Evolutionary conservation across 768 basidiomycete species (phyloP), one percentile per base, ranked within the genome.

Genomic region (Tylopilus vinaceipallidus): DNA sequence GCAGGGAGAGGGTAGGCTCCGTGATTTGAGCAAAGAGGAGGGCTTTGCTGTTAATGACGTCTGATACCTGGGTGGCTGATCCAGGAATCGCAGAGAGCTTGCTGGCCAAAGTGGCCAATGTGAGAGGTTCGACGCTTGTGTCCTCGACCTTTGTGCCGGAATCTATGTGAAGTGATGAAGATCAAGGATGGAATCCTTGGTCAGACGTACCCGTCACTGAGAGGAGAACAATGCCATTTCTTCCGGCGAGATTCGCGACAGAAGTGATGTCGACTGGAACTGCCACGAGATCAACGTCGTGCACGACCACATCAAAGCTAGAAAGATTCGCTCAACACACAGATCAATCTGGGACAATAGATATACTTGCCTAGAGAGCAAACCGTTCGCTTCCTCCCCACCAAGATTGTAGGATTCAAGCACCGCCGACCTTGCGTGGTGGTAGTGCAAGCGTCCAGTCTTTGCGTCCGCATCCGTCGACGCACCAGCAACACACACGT

Each of bases 401-500:
- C 29, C 47, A 10, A 59, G 45, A 20, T 35, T 54, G 59, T 56
- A 62, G 7, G 60, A 57, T 2, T 61, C 61, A 4, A 62, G 49
- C 27, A 55, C 54, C 19, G 60, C 26, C 5, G 59, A 60, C 44
- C 46, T 50, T 9, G 59, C 30, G 2, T 54, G 45, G 6, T 47
- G 19, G 24, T 60, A 56, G 17, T 30, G 49, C 11, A 67, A 22
- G 0, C 33, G 11, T n/a, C 38, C 22, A 0, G 56, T 62, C 54
- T 67, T 66, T 1, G 46, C 42, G 23, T 66, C 65, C 16, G 65
- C 65, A 24, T 60, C 53, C 32, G 50, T 45, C 7, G 60, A 10
- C 13, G 50, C 50, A 16, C 34, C 32, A 32, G 66, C 55, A 36
- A 60, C 54, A 16, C 59, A 60, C 7, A 47, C 39, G 17, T 60